A percentile compares a stretch with the other conserved stretches of the same genome.
Evolutionary conservation across 2,329 filamentous ascomycete species (phyloP).

Genomic region (Penicillium freii): DNA sequence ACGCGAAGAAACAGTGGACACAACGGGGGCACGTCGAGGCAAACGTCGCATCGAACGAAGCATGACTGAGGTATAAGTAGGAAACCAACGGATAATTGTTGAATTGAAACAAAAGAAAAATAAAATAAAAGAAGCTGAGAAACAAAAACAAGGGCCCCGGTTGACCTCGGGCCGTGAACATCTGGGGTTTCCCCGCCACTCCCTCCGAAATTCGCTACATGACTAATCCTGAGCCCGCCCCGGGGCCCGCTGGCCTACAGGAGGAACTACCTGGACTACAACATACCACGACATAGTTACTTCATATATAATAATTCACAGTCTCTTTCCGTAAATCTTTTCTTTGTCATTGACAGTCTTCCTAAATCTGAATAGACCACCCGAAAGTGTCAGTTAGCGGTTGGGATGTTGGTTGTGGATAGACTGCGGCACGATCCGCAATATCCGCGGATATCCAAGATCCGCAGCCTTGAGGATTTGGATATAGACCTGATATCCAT

Average conservation of each 20-base stretch:
- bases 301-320: background rate
- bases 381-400: background rate
- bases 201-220: constrained; percentile 4
- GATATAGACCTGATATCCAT: no score
- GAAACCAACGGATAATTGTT: background rate
- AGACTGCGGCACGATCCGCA: no score
- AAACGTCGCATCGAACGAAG: constrained; percentile 39
- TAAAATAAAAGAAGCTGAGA: background rate
- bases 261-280: background rate
- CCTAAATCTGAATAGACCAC: no score
- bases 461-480: no score
- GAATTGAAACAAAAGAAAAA: background rate
- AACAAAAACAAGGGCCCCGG: background rate
- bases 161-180: constrained; percentile 11
- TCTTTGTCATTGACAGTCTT: no score
- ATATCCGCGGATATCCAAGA: no score
- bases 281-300: no score
- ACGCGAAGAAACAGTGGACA: constrained; percentile 23
- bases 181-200: constrained; percentile 11
- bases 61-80: constrained; percentile 24
- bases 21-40: constrained; percentile 32
- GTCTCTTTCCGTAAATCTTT: no score
- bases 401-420: background rate
- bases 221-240: constrained; percentile 3
- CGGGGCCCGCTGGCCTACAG: background rate